A percentile compares a stretch with the other conserved stretches of the same genome.
Conservation (phyloP, 78 protist species). For the Dictyostelium brefeldianum region DNA sequence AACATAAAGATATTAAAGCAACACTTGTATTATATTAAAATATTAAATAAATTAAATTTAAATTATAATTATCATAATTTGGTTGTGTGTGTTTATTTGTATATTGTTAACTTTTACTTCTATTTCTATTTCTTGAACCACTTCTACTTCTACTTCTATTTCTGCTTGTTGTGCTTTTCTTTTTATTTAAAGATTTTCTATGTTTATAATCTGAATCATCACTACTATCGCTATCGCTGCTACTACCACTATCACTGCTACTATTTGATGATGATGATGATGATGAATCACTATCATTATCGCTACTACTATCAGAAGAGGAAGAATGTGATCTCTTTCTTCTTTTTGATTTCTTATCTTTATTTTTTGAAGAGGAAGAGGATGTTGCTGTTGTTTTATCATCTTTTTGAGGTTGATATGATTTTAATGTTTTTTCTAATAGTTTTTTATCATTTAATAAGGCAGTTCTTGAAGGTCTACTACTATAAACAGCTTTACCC, state of each 20-base stretch:
- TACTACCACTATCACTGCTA: neutral
- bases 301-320: neutral
- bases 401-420: neutral
- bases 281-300: neutral
- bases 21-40: constrained; percentile 53
- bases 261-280: too few species aligned
- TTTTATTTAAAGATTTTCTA: neutral
- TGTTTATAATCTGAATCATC: neutral
- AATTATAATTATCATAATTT: neutral
- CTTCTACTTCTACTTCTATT: neutral
- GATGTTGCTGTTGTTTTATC: neutral
- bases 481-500: neutral
- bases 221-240: neutral
- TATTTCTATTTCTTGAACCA: neutral
- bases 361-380: neutral
- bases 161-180: neutral
- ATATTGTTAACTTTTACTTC: neutral
- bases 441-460: constrained; percentile 6
- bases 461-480: constrained; percentile 36
- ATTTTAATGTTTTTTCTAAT: constrained; percentile 12
- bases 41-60: neutral
- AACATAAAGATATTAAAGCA: constrained; percentile 36
- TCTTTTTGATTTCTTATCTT: constrained; percentile 2
- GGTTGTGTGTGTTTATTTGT: neutral
- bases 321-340: neutral